Percentiles rank a stretch among this genome's conserved stretches.
These are phyloP conservation scores for Globisporangium splendens DNA, from an alignment of 352 stramenopile genomes.

Conservation along the genomic window DNA sequence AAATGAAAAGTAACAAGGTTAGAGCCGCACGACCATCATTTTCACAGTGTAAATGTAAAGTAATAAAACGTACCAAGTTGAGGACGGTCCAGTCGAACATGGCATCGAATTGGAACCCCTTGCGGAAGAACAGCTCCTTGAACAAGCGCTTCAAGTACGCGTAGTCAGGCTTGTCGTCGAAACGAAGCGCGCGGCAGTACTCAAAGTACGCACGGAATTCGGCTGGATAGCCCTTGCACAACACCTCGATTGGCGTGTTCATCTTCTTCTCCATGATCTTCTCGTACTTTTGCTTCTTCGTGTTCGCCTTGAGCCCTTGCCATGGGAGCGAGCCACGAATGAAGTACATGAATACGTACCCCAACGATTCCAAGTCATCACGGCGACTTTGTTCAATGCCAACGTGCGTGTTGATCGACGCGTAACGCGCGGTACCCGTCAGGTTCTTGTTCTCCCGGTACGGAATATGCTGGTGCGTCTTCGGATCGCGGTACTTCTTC, in stretches of 20 bases:
- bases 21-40: neutral
- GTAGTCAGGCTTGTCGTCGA: slow-evolving; percentile 89
- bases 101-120: slow-evolving; percentile 98
- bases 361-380: slow-evolving; percentile 97
- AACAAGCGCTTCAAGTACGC: slow-evolving; percentile 94
- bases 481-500: slow-evolving; percentile 89
- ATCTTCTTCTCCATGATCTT: slow-evolving; percentile 99
- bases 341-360: slow-evolving; percentile 95
- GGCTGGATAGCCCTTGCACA: slow-evolving; percentile 93
- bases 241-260: slow-evolving; percentile 89
- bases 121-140: slow-evolving; percentile 98
- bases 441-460: slow-evolving; percentile 91
- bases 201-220: slow-evolving; percentile 98
- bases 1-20: slow-evolving; percentile 1
- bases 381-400: slow-evolving; percentile 97
- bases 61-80: slow-evolving; percentile 46
- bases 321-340: slow-evolving; percentile 94
- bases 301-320: slow-evolving; percentile 97
- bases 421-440: slow-evolving; percentile 96
- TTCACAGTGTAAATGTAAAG: neutral
- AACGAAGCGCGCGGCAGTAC: slow-evolving; percentile 80
- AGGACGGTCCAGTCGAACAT: slow-evolving; percentile 99
- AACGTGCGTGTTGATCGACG: slow-evolving; percentile 98
- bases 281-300: slow-evolving; percentile 96
- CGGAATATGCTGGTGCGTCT: slow-evolving; percentile 88